These are phyloP conservation scores for Nissolia schottii DNA, from an alignment of 306 rosid genomes.

Conservation along the genomic window DNA sequence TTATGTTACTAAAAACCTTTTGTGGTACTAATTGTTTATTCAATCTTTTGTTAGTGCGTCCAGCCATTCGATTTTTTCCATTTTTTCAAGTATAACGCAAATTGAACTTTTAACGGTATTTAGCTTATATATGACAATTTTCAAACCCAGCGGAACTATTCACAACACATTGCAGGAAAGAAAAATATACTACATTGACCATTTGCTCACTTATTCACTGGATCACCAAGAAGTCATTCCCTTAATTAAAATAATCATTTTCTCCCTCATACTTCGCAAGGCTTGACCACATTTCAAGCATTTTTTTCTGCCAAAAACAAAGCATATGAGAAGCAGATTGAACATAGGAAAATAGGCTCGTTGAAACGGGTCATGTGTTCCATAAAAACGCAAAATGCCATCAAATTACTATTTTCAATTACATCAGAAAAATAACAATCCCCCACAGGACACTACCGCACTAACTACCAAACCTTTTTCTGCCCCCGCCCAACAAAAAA, in stretches of 20 bases:
- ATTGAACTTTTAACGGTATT: no score
- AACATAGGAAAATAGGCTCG: conserved; percentile 27
- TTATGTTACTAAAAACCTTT: no score
- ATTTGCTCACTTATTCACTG: not conserved
- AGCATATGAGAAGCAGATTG: not conserved
- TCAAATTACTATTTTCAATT: conserved; percentile 43
- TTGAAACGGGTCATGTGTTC: conserved; percentile 27
- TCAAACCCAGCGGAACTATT: not conserved
- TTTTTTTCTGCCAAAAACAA: not conserved
- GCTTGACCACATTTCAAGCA: not conserved
- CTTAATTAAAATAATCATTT: not conserved
- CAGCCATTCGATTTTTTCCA: no score
- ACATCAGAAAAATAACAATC: conserved; percentile 37
- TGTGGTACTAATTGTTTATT: no score
- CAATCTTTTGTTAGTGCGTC: no score
- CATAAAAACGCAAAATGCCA: conserved; percentile 40
- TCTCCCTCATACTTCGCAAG: not conserved
- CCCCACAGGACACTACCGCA: conserved; percentile 26
- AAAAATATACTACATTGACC: not conserved
- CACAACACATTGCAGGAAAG: not conserved
- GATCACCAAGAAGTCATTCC: not conserved
- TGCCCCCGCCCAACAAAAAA: conserved; percentile 26
- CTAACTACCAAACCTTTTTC: conserved; percentile 30
- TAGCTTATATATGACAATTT: not conserved
- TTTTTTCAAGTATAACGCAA: no score